Evolutionary conservation across 176 grass and related monocot genomes (phyloP).

Genomic region (Cenchrus purpureus): DNA sequence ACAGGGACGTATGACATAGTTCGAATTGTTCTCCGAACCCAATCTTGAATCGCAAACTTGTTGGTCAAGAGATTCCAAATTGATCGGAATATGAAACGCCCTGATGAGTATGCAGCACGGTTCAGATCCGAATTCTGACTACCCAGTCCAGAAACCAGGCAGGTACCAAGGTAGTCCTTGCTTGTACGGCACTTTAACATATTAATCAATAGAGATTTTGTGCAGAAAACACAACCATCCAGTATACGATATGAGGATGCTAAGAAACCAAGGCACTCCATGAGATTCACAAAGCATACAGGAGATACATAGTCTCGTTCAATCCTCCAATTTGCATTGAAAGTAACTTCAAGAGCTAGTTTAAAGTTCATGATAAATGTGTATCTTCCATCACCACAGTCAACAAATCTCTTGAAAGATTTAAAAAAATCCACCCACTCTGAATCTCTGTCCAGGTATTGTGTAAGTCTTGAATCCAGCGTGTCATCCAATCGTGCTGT

Average conservation of each 20-base stretch:
- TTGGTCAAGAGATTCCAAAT: constrained; percentile 32
- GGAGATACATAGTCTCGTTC: constrained; percentile 62
- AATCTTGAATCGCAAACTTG: constrained; percentile 18
- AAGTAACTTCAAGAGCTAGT: constrained; percentile 52
- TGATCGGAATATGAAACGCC: constrained; percentile 32
- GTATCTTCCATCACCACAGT: constrained; percentile 41
- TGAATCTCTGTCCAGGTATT: constrained; percentile 16
- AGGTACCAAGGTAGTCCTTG: constrained; percentile 49
- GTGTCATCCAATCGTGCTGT: constrained; percentile 39
- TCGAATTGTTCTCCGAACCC: constrained; percentile 32
- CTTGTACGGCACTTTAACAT: constrained; percentile 57
- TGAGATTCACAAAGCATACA: constrained; percentile 63
- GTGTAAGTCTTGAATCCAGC: constrained; percentile 32
- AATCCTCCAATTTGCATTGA: constrained; percentile 6
- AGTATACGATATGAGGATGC: constrained; percentile 37
- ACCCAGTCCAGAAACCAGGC: constrained; percentile 28
- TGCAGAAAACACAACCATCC: constrained; percentile 40
- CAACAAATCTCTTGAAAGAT: constrained; percentile 49
- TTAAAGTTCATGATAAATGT: constrained; percentile 45
- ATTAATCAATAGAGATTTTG: constrained; percentile 60
- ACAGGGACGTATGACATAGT: constrained; percentile 6
- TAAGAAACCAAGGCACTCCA: constrained; percentile 66
- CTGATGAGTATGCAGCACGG: not conserved
- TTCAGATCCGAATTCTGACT: not conserved
- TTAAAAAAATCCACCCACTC: constrained; percentile 57